Evolutionary conservation across 2,329 filamentous ascomycete species (phyloP).

Genomic region (Calonectria pauciramosa): DNA sequence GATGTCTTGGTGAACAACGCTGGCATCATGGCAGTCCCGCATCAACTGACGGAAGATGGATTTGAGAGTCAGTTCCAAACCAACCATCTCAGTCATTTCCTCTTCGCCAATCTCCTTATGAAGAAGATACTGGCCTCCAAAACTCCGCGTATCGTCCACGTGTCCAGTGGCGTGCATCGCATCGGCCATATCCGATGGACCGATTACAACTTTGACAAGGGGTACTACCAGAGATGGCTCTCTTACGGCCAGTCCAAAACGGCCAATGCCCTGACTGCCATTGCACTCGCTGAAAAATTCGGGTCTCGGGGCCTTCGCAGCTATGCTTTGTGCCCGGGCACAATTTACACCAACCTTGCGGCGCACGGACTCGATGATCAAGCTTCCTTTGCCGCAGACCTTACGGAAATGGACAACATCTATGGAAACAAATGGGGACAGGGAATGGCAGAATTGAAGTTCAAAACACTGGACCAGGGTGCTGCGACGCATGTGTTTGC

Average conservation of each 20-base stretch:
- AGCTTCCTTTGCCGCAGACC: background rate
- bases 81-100: constrained; percentile 60
- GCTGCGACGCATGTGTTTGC: constrained; percentile 33
- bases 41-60: constrained; percentile 49
- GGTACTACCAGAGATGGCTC: constrained; percentile 40
- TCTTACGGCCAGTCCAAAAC: constrained; percentile 53
- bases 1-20: constrained; percentile 57
- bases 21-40: constrained; percentile 53
- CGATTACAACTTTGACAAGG: constrained; percentile 46
- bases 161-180: constrained; percentile 45
- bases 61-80: constrained; percentile 56
- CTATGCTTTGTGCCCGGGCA: constrained; percentile 30
- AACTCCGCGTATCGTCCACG: constrained; percentile 53
- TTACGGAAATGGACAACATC: background rate
- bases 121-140: constrained; percentile 51
- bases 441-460: background rate
- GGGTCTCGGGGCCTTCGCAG: constrained; percentile 20
- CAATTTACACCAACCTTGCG: constrained; percentile 4
- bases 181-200: constrained; percentile 47
- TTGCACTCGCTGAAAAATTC: constrained; percentile 35
- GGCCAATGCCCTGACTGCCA: constrained; percentile 36
- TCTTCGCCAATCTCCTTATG: constrained; percentile 58
- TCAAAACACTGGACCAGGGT: constrained; percentile 12
- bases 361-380: background rate
- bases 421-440: constrained; percentile 17